These are phyloP conservation scores for Aspergillus japonicus DNA, from an alignment of 2,329 filamentous ascomycete species.

Conservation along the genomic window DNA sequence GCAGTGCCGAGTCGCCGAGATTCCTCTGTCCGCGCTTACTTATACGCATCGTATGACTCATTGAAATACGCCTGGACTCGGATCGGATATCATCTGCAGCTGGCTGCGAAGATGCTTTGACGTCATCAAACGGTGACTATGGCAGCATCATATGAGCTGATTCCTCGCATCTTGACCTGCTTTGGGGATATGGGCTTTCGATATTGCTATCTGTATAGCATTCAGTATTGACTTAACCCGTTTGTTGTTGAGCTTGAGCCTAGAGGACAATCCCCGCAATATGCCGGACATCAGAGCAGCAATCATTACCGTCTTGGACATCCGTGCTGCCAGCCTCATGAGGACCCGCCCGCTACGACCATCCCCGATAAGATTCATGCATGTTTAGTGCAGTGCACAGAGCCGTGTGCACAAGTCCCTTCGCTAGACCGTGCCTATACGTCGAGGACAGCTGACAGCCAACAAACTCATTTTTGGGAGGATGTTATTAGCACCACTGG, in stretches of 20 bases:
- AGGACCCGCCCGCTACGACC: conserved; percentile 2
- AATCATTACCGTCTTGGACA: conserved; percentile 7
- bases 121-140: neutral
- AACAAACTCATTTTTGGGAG: neutral
- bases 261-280: neutral
- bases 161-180: neutral
- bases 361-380: conserved; percentile 5
- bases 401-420: neutral
- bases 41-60: neutral
- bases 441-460: neutral
- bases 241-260: neutral
- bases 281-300: neutral
- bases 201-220: neutral
- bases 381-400: neutral
- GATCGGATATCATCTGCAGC: neutral
- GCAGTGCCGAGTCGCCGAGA: neutral
- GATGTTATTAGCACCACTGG: neutral
- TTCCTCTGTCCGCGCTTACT: neutral
- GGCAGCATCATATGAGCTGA: neutral
- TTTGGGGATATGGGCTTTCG: neutral
- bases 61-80: neutral
- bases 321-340: conserved; percentile 5
- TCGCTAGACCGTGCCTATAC: neutral
- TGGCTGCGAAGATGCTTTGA: neutral
- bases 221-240: neutral